Percentiles rank a stretch among this genome's conserved stretches.
phyloP scores from a whole-genome alignment of 306 rosid genomes.

The Vicia sativa region DNA sequence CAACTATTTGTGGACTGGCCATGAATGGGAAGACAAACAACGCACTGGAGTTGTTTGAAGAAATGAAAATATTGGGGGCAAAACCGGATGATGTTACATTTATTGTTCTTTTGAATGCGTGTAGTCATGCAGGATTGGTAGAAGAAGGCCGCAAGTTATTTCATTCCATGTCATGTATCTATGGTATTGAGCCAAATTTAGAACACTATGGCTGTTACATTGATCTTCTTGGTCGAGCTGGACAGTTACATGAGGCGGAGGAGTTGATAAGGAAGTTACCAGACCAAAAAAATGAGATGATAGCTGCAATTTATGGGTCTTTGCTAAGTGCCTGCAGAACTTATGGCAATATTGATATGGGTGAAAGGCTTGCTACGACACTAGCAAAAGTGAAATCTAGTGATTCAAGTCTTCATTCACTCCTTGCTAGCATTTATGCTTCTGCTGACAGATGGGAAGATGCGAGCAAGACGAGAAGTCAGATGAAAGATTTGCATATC shows the following conservation, averaged over 20 bases:
- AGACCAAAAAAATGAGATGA: constrained; percentile 37
- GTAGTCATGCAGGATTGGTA: constrained; percentile 74
- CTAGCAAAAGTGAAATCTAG: constrained; percentile 52
- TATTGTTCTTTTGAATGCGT: constrained; percentile 62
- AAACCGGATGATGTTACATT: constrained; percentile 72
- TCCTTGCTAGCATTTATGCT: constrained; percentile 72
- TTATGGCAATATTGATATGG: constrained; percentile 65
- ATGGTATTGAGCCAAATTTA: constrained; percentile 57
- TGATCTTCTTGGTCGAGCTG: constrained; percentile 76
- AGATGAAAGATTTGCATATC: constrained; percentile 63
- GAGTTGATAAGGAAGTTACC: constrained; percentile 59
- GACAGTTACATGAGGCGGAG: constrained; percentile 70
- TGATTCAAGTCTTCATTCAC: constrained; percentile 66
- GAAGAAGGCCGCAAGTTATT: constrained; percentile 60
- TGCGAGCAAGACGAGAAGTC: constrained; percentile 62
- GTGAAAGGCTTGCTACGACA: constrained; percentile 62
- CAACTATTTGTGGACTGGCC: constrained; percentile 70
- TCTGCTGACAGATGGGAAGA: constrained; percentile 77
- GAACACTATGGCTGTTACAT: constrained; percentile 76
- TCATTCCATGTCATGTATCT: constrained; percentile 52
- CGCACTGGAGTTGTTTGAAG: constrained; percentile 65
- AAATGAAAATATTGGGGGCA: constrained; percentile 56
- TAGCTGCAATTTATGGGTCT: constrained; percentile 68
- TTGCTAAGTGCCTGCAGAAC: constrained; percentile 73
- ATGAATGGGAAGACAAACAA: constrained; percentile 65